A percentile compares a stretch with the other conserved stretches of the same genome.
phyloP scores from a whole-genome alignment of 768 basidiomycete genomes.

The Kwoniella newhampshirensis region DNA sequence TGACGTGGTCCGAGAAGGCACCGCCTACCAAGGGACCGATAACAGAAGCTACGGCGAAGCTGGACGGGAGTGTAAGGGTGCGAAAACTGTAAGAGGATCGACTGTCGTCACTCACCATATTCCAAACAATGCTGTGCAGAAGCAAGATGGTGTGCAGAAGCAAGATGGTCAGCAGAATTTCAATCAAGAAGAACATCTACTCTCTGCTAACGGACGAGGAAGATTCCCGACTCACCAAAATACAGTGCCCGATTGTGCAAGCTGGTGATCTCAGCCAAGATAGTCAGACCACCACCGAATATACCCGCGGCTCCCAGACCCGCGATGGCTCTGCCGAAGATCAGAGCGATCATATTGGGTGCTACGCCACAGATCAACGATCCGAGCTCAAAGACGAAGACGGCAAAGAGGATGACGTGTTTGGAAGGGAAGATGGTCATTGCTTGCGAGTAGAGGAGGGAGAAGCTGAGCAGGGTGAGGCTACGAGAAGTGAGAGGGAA shows the following conservation, averaged over 20 bases:
- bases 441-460: conserved; percentile 47
- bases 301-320: conserved; percentile 58
- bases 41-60: conserved; percentile 57
- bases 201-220: no score
- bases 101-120: conserved; percentile 39
- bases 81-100: not conserved
- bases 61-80: conserved; percentile 12
- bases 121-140: conserved; percentile 44
- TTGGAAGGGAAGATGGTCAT: conserved; percentile 50
- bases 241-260: conserved; percentile 42
- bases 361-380: conserved; percentile 57
- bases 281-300: conserved; percentile 42
- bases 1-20: conserved; percentile 56
- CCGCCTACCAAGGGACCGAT: conserved; percentile 60
- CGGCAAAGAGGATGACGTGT: conserved; percentile 47
- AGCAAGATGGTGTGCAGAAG: no score
- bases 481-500: conserved; percentile 25
- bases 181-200: no score
- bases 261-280: conserved; percentile 46
- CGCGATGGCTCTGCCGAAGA: conserved; percentile 57
- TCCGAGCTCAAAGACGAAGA: conserved; percentile 58
- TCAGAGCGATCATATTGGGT: conserved; percentile 44
- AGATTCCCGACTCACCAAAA: conserved; percentile 24
- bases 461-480: conserved; percentile 50
- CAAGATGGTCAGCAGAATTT: no score